Percentiles rank a stretch among this genome's conserved stretches.
Evolutionary conservation across 2,329 filamentous ascomycete species (phyloP).

Genomic region (Claviceps arundinis): DNA sequence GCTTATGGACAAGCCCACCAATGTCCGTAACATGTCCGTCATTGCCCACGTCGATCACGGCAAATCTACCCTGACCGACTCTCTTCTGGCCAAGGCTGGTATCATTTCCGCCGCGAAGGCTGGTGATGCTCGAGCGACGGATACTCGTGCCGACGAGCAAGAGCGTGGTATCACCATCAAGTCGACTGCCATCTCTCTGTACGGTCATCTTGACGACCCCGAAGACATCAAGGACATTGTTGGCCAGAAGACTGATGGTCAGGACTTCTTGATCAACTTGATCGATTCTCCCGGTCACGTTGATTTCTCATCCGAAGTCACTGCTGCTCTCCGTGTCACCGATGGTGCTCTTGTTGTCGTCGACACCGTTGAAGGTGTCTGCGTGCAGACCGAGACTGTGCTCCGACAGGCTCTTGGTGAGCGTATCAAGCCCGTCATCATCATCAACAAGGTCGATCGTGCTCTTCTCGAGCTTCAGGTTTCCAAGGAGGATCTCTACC

Average conservation of each 20-base stretch:
- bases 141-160: slow-evolving; percentile 95
- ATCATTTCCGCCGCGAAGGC: slow-evolving; percentile 98
- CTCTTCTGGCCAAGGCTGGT: slow-evolving; percentile 96
- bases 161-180: slow-evolving; percentile 99
- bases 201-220: slow-evolving; percentile 63
- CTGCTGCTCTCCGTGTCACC: slow-evolving; percentile 97
- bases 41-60: slow-evolving; percentile 99
- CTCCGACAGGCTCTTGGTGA: slow-evolving; percentile 97
- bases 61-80: slow-evolving; percentile 99
- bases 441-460: slow-evolving; percentile 99
- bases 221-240: slow-evolving; percentile 94
- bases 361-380: slow-evolving; percentile 99
- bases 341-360: slow-evolving; percentile 99
- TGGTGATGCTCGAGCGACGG: slow-evolving; percentile 88
- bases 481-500: slow-evolving; percentile 97
- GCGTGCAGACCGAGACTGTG: slow-evolving; percentile 99
- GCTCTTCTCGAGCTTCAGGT: slow-evolving; percentile 98
- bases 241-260: slow-evolving; percentile 74
- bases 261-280: slow-evolving; percentile 99
- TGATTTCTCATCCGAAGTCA: slow-evolving; percentile 99
- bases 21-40: slow-evolving; percentile 94
- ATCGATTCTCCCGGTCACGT: slow-evolving; percentile 99
- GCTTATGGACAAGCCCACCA: slow-evolving; percentile 67
- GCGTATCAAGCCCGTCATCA: slow-evolving; percentile 98
- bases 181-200: slow-evolving; percentile 98